Percentiles rank a stretch among this genome's conserved stretches.
phyloP scores from a whole-genome alignment of 2,329 filamentous ascomycete species.

The Grosmannia huntii region DNA sequence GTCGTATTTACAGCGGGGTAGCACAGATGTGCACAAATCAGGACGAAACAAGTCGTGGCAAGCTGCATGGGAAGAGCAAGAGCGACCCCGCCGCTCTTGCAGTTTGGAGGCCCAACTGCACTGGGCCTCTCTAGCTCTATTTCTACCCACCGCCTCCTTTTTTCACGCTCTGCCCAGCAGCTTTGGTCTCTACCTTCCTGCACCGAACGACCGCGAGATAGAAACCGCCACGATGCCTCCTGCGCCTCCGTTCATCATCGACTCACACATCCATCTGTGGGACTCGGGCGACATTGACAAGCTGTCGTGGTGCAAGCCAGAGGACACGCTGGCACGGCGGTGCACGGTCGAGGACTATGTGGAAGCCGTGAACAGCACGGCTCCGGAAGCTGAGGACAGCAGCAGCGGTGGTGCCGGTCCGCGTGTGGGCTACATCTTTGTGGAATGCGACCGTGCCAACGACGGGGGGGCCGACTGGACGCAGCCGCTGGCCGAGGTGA shows the following conservation, averaged over 20 bases:
- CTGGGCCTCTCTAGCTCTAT: not conserved
- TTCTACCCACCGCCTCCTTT: not conserved
- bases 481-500: constrained; percentile 58
- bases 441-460: constrained; percentile 69
- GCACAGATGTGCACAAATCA: not conserved
- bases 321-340: constrained; percentile 46
- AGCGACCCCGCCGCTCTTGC: not conserved
- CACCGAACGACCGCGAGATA: not conserved
- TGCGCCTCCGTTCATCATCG: constrained; percentile 48
- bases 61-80: not conserved
- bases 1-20: not conserved
- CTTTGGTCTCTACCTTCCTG: not conserved
- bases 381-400: constrained; percentile 19
- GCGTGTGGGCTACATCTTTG: constrained; percentile 60
- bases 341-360: constrained; percentile 53
- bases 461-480: constrained; percentile 50
- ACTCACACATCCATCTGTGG: constrained; percentile 87
- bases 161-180: not conserved
- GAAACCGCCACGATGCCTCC: constrained; percentile 7
- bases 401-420: constrained; percentile 5
- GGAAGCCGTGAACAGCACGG: constrained; percentile 6
- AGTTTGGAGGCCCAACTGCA: not conserved
- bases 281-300: constrained; percentile 52
- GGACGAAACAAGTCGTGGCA: not conserved
- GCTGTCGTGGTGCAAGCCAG: constrained; percentile 56